Evolutionary conservation across 345 rosid genomes (phyloP), one percentile per base, ranked within the genome.

Genomic region (Salix purpurea): DNA sequence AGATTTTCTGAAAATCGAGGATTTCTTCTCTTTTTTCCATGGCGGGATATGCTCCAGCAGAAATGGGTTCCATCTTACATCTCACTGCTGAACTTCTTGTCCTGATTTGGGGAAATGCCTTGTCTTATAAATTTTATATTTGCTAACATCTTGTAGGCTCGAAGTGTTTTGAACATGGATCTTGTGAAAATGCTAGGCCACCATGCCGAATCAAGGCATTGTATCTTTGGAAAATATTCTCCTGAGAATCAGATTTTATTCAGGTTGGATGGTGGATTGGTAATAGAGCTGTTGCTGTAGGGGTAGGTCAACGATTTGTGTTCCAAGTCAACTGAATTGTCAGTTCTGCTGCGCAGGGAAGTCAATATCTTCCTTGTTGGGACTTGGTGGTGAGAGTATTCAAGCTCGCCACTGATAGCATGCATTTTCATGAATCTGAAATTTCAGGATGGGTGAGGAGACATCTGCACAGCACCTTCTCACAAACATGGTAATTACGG

Each of bases 321-420:
- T 93, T 69, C 91, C 99, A 14, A 93, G 99, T 71, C 97, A 93
- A 85, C 98, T 96, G 98, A 91, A 91, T 81, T 96, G 99, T 80
- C 99, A 96, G 81, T 96, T 93, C 89, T 96, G 97, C 83, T 96
- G 81, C 83, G 99, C 81, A 90, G 99, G 97, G 77, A 77, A 82
- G 85, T 42, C 15, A 70, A 48, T 34, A 36, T 36, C 69, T 50
- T 74, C 8, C 32, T 62, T 7, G 10, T 66, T 56, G 76, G 58
- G 56, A 76, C 21, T 56, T 75, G 30, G 26, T 26, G 48, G 9
- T 46, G 44, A 56, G 69, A 11, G 62, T 36, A 9, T 50, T 54
- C 34, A 32, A 32, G 13, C 36, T 64, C 24, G 13, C 62, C 44
- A 67, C 24, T 34, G 36, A 30, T 30, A 9, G 8, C 5, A 26